Base-by-base conservation (phyloP, 768 basidiomycete genomes). In the Mycena pura region DNA sequence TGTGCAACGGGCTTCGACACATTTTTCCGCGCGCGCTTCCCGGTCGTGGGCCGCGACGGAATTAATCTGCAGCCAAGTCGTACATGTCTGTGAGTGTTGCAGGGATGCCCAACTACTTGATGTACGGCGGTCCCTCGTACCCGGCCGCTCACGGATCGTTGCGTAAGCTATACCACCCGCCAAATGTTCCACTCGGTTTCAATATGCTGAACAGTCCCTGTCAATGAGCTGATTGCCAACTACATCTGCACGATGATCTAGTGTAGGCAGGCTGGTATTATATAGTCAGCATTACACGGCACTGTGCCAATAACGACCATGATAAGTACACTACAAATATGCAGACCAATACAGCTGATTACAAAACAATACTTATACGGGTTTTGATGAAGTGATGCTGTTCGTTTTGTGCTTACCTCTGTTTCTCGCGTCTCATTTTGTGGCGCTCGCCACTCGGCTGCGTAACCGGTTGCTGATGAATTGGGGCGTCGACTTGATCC, bases 1-100 rank as follows among this genome's bases (percentile, higher is more conserved):
- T 79, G 78, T 52, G 78, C 77, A 19, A 79, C 78, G 15, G 78
- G 78, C 2, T 77, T 79, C 46, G 67, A 77, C 60, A 75, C 74
- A 4, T 70, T 70, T 2, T 77, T 69, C 57, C 68, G 61, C 53
- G 76, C 77, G 17, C 69, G 72, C 6, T 79, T 79, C 60, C 72
- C 73, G 3, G 51, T 78, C 8, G 64, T 74, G 22, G 77, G 77
- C 0, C 38, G 49, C 34, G 17, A 17, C 25, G 73, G 73, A 10
- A 66, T 57, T 38, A 68, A 54, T 48, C 64, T 79, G 55, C 61
- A 56, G 19, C 34, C 34, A 36, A 36, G 34, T 36, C 34, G 34
- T 36, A 36, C 34, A 36, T 36, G 34, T 36, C 34, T 36, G 34
- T 36, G 17, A 36, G 34, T 36, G 34, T 36, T 36, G 9, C 34